Evolutionary conservation across 2,329 filamentous ascomycete species (phyloP).

Genomic region (Talaromyces piceae): DNA sequence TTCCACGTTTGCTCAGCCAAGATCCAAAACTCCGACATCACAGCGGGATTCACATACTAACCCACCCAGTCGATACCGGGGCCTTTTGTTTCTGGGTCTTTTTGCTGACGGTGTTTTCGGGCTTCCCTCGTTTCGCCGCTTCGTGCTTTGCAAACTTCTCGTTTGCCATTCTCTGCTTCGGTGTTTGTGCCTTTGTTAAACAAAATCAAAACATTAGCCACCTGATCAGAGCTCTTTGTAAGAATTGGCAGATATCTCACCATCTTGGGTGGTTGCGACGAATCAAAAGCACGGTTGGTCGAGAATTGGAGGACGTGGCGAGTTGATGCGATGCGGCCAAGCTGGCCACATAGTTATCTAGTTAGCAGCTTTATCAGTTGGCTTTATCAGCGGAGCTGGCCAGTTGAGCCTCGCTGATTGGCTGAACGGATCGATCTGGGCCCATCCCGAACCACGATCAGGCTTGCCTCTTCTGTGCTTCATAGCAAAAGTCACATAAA

Average conservation of each 20-base stretch:
- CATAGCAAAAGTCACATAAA: too few species aligned
- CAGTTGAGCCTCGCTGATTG: not conserved
- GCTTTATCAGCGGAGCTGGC: not conserved
- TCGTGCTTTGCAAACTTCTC: conserved; percentile 53
- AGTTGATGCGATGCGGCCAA: not conserved
- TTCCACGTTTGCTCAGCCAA: not conserved
- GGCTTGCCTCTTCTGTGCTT: too few species aligned
- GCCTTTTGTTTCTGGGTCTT: conserved; percentile 44
- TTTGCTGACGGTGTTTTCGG: conserved; percentile 34
- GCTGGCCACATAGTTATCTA: too few species aligned
- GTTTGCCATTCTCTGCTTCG: conserved; percentile 58
- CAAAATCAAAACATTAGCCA: not conserved
- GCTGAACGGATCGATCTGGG: too few species aligned
- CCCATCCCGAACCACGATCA: too few species aligned
- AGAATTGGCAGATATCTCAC: not conserved
- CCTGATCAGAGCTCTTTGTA: not conserved
- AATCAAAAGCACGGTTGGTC: not conserved
- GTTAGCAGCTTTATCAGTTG: too few species aligned
- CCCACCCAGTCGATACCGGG: conserved; percentile 50
- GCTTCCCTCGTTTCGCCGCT: conserved; percentile 54
- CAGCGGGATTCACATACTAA: conserved; percentile 46
- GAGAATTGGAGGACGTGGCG: not conserved
- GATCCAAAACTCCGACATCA: not conserved
- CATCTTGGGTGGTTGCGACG: not conserved
- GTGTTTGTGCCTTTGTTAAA: conserved; percentile 57